Evolutionary conservation across 192 early-diverging fungal genomes (phyloP).

Genomic region (Geranomyces michiganensis): DNA sequence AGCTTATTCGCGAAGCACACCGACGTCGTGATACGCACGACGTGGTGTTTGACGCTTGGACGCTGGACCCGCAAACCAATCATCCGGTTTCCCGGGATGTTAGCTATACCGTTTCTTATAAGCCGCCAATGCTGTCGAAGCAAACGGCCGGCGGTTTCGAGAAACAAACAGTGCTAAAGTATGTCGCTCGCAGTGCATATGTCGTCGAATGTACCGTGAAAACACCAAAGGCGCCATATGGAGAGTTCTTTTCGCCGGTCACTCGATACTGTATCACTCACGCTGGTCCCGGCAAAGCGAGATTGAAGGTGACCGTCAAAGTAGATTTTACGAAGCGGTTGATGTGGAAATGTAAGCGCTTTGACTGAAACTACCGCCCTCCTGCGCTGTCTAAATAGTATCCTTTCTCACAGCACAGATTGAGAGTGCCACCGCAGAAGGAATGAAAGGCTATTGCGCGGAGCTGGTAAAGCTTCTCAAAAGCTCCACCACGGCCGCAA

Average conservation of each 20-base stretch:
- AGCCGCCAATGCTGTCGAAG: slow-evolving; percentile 31
- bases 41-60: slow-evolving; percentile 28
- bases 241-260: slow-evolving; percentile 29
- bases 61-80: background rate
- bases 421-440: slow-evolving; percentile 23
- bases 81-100: slow-evolving; percentile 15
- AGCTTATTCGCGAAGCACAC: slow-evolving; percentile 26
- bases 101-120: slow-evolving; percentile 21
- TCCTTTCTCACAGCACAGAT: slow-evolving; percentile 17
- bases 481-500: background rate
- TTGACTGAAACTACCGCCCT: too few species aligned
- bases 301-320: slow-evolving; percentile 25
- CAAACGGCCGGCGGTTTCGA: slow-evolving; percentile 11
- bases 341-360: slow-evolving; percentile 41
- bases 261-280: slow-evolving; percentile 40
- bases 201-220: slow-evolving; percentile 28
- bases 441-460: slow-evolving; percentile 7
- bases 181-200: slow-evolving; percentile 1
- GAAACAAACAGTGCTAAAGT: slow-evolving; percentile 12
- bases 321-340: slow-evolving; percentile 41
- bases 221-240: slow-evolving; percentile 42
- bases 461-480: slow-evolving; percentile 13
- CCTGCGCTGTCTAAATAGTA: background rate
- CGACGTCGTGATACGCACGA: slow-evolving; percentile 23
- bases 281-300: slow-evolving; percentile 32